Base-by-base conservation (phyloP, 176 grass and related monocot genomes). In the Neostapfia colusana region DNA sequence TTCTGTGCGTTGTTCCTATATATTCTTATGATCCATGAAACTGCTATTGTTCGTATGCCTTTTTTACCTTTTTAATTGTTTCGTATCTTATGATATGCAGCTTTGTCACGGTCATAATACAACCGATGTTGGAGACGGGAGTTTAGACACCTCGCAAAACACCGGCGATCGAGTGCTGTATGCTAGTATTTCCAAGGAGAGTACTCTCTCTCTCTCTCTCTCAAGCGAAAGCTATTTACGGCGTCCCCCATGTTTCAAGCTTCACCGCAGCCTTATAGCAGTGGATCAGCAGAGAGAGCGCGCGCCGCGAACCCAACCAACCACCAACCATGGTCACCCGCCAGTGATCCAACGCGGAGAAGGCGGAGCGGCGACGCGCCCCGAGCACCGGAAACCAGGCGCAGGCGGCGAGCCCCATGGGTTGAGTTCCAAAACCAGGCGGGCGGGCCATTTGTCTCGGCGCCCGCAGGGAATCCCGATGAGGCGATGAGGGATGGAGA, bases 401-500 rank as follows among this genome's bases (percentile, higher is more conserved):
- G 51, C 26, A 16, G 55, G 67, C 4, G 8, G 35, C 51, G 37
- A 21, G n/a, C 1, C 50, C 46, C n/a, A 20, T 8, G 61, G 75
- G 60, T 25, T 24, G 57, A 17, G 78, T 79, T 83, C 55, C 10
- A 13, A 63, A 83, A 70, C 44, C 51, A 48, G 16, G 42, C 15
- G 67, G 8, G 27, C 42, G 70, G 48, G 46, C 58, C 66, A 21
- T 71, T 77, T 64, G 85, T 76, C 70, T 31, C 21, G 68, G 75
- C 69, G 51, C 35, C 74, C 80, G 75, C 80, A 83, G 81, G 70
- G 86, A 88, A 88, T 84, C 81, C 86, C 76, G 23, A 70, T 13
- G 81, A 69, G 75, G 39, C 12, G 57, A 2, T 25, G 48, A 15
- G 48, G 48, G 17, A 51, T 4, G 16, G 43, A 45, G 43, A 49